Evolutionary conservation across 2,329 filamentous ascomycete genomes (phyloP), one percentile per base, ranked within the genome.

Genomic region (Arthrobotrys entomopaga): DNA sequence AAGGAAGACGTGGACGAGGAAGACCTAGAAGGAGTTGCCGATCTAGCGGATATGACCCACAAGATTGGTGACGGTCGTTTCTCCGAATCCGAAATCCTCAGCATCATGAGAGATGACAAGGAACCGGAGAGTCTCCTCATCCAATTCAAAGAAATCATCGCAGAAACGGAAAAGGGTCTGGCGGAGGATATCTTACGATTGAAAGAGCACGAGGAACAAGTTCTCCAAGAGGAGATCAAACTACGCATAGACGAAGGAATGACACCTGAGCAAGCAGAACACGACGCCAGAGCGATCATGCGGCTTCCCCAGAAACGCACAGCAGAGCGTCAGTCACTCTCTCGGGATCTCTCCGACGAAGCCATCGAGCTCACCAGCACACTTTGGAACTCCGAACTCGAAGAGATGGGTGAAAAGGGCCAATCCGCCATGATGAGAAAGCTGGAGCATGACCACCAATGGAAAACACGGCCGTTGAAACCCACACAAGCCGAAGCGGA

Each of bases 401-500:
- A 67, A 43, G 63, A 66, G n/a, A 67, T 66, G 70, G 70, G 70
- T 7, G 70, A 67, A 16, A 74, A 74, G 19, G 70, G 70, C n/a
- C 34, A 52, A 16, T 34, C 52, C 10, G 59, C 57, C 7, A 63
- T 74, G 54, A 74, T 74, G 70, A 66, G 54, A 52, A 63, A 67
- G 49, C 22, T 74, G 61, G 40, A 49, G 7, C 43, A 67, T 13
- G 56, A 38, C 10, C 49, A 66, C n/a, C 63, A 74, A 53, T 67
- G 54, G 40, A 38, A 22, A 0, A 53, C 57, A 20, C 53, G 63
- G 3, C 70, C 70, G 16, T 26, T 74, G 16, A 74, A 63, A 20
- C 70, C 70, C 2, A 40, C 24, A 5, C 49, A 26, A 76, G 82
- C 83, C 43, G 83, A 84, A n/a, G 85, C 86, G 76, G 80, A 81